A percentile compares a stretch with the other conserved stretches of the same genome.
Conservation (phyloP, 1,284 basidiomycete genomes). For the Calocybe gambosa region DNA sequence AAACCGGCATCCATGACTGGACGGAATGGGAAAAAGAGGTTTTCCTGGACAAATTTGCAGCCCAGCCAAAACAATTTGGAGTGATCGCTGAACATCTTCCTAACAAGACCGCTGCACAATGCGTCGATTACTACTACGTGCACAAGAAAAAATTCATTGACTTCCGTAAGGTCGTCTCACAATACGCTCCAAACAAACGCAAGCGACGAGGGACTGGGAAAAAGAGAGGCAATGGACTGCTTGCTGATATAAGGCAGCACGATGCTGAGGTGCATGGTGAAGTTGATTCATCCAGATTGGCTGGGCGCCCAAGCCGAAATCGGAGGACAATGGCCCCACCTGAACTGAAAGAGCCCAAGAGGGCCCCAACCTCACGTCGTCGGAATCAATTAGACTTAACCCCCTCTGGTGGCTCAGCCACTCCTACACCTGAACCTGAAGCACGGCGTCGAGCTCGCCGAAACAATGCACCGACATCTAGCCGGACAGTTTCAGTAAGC, state of each 20-base stretch:
- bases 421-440: slow-evolving; percentile 66
- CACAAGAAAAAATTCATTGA: slow-evolving; percentile 88
- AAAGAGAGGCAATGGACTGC: slow-evolving; percentile 70
- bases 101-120: slow-evolving; percentile 85
- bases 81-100: slow-evolving; percentile 77
- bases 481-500: slow-evolving; percentile 28
- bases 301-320: slow-evolving; percentile 27
- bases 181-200: slow-evolving; percentile 60
- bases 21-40: slow-evolving; percentile 79
- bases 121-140: slow-evolving; percentile 91
- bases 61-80: slow-evolving; percentile 92
- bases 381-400: slow-evolving; percentile 39
- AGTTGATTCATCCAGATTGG: slow-evolving; percentile 25
- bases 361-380: slow-evolving; percentile 23
- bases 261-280: slow-evolving; percentile 59
- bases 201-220: slow-evolving; percentile 55
- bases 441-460: slow-evolving; percentile 36
- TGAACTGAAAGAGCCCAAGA: slow-evolving; percentile 29
- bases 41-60: slow-evolving; percentile 79
- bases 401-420: slow-evolving; percentile 36
- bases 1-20: slow-evolving; percentile 76
- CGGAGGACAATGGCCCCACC: slow-evolving; percentile 30
- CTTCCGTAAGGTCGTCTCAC: slow-evolving; percentile 71
- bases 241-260: slow-evolving; percentile 73
- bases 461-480: slow-evolving; percentile 25